phyloP scores from a whole-genome alignment of 108 stramenopile genomes.

The Thalassiosira profunda region DNA sequence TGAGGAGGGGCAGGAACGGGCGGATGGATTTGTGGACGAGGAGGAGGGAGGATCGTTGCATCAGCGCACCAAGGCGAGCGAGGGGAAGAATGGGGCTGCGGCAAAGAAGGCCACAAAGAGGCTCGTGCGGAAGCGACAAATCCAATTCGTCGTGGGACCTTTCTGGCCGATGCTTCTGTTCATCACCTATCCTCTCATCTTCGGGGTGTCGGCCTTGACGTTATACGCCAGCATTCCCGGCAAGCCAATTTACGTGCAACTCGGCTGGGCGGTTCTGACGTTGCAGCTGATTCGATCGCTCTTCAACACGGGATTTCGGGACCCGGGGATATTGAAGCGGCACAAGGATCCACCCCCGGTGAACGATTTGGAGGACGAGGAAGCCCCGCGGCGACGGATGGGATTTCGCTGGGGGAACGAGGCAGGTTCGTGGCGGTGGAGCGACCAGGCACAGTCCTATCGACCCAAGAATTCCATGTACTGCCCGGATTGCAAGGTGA shows the following conservation, averaged over 20 bases:
- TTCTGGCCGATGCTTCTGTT: constrained; percentile 94
- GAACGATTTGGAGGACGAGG: constrained; percentile 16
- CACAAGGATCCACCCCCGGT: constrained; percentile 32
- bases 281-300: constrained; percentile 27
- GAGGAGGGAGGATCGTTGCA: constrained; percentile 25
- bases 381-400: constrained; percentile 14
- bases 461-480: constrained; percentile 80
- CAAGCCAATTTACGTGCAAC: constrained; percentile 29
- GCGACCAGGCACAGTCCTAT: constrained; percentile 85
- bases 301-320: constrained; percentile 51
- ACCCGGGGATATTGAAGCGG: constrained; percentile 56
- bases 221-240: constrained; percentile 45
- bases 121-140: constrained; percentile 40
- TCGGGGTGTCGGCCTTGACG: constrained; percentile 58
- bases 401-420: constrained; percentile 40
- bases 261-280: constrained; percentile 56
- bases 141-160: constrained; percentile 81
- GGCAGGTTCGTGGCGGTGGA: constrained; percentile 45
- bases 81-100: background rate
- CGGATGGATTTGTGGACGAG: constrained; percentile 46
- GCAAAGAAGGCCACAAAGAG: constrained; percentile 1
- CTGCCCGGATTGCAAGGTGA: constrained; percentile 85
- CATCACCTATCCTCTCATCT: constrained; percentile 90
- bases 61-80: constrained; percentile 12
- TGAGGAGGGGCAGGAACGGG: constrained; percentile 42